Conservation (phyloP, 2,329 filamentous ascomycete species). For the Fusarium sororula region DNA sequence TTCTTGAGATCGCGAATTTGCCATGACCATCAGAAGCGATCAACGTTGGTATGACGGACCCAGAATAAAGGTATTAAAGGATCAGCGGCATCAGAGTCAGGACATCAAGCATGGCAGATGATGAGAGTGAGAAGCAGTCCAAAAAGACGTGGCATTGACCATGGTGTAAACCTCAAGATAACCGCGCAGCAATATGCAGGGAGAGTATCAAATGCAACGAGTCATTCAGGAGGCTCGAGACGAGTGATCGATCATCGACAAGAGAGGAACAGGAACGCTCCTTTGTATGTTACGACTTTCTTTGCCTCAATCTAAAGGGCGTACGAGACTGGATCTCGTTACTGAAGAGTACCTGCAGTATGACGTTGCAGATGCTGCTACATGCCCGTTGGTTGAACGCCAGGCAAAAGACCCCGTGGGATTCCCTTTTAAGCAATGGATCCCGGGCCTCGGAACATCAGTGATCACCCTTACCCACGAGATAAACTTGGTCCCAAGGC, state of each 20-base stretch:
- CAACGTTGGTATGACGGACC: conserved; percentile 44
- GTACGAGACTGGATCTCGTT: neutral
- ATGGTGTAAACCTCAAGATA: neutral
- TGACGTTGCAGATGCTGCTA: neutral
- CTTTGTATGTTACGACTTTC: neutral
- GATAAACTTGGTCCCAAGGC: neutral
- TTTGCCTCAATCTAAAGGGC: neutral
- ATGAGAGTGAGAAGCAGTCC: neutral
- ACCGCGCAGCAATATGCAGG: neutral
- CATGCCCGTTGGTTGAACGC: neutral
- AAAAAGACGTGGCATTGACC: conserved; percentile 10
- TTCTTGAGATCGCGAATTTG: conserved; percentile 13
- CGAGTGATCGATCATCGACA: neutral
- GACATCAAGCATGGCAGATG: fast-evolving
- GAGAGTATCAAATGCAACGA: neutral
- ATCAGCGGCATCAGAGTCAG: conserved; percentile 22
- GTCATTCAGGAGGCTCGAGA: neutral
- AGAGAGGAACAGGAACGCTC: neutral
- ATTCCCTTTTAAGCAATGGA: neutral
- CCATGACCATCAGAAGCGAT: conserved; percentile 41
- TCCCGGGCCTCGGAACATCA: neutral
- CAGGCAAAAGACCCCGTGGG: no score
- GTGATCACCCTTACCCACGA: neutral
- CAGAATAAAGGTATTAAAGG: conserved; percentile 32
- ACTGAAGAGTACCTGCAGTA: neutral